Evolutionary conservation across 495 filamentous ascomycete species (phyloP).

Genomic region (Podospora pseudocomata): DNA sequence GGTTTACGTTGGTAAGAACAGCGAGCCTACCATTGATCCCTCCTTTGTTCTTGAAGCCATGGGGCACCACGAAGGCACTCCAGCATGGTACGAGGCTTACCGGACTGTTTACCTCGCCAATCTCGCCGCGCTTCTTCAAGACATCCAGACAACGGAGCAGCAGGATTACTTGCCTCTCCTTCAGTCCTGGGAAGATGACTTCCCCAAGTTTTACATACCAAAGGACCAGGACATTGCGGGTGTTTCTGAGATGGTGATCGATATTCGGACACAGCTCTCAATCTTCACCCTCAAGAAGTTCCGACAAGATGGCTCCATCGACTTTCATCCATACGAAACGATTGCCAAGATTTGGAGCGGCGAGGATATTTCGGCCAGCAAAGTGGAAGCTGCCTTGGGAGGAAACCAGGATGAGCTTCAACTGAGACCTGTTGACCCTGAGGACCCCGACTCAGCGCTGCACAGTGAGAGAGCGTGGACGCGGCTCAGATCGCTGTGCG

Average conservation of each 20-base stretch:
- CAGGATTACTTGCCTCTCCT: constrained; percentile 15
- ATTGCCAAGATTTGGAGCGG: constrained; percentile 24
- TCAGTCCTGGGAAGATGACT: constrained; percentile 17
- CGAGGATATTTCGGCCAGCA: constrained; percentile 13
- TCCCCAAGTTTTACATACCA: constrained; percentile 18
- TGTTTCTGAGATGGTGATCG: constrained; percentile 12
- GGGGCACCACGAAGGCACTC: constrained; percentile 10
- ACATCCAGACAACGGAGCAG: constrained; percentile 6
- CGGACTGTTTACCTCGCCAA: constrained; percentile 22
- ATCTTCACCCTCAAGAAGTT: constrained; percentile 16
- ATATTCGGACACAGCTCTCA: constrained; percentile 27
- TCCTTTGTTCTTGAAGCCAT: constrained; percentile 16
- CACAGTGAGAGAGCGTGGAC: neutral
- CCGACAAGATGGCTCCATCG: neutral
- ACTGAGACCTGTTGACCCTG: constrained; percentile 11
- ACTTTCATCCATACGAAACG: constrained; percentile 13
- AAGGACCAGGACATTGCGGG: neutral
- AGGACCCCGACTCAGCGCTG: neutral
- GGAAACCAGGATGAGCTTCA: constrained; percentile 17
- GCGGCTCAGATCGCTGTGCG: neutral
- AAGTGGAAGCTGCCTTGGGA: constrained; percentile 11
- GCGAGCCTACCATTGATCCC: constrained; percentile 16
- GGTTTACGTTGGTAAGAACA: constrained; percentile 11
- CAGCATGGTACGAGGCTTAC: neutral
- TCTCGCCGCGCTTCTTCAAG: constrained; percentile 22